Evolutionary conservation across 257 asterid species (phyloP), one percentile per base, ranked within the genome.

Genomic region (Capsicum baccatum): DNA sequence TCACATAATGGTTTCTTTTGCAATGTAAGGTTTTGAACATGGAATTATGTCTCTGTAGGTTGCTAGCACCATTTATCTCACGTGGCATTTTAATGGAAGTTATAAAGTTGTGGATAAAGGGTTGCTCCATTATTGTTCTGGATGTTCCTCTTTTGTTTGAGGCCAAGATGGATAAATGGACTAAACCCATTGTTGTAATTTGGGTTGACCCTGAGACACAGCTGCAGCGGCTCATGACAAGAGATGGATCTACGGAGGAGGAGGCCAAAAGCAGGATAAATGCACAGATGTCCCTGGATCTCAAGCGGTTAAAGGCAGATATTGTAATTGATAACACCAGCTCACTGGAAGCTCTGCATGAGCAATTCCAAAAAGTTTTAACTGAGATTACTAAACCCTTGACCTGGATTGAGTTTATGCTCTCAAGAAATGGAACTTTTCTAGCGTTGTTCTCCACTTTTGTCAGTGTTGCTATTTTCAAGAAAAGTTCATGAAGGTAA

Each of bases 61-160:
- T 97, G 86, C 87, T 94, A 70, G 98, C 99, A 57, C 95, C 99
- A 26, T 91, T 91, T 84, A 94, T 97, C 85, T 95, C 98, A 59
- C 84, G 88, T 26, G 97, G 99, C 56, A 94, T 95, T 69, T 80
- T 92, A 55, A 37, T 84, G 85, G 92, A 92, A 91, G 97, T 93
- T 67, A 84, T 97, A 88, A 95, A 94, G 90, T 86, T 93, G 48
- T 97, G 99, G 99, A 44, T 94, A 81, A 92, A 87, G 87, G 97
- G 98, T 62, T 92, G 87, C 70, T 90, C 90, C 67, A 84, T 85
- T 59, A 94, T 95, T 62, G 93, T 95, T 86, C 98, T 97, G 21
- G 99, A 97, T 74, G 96, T 97, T 81, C 99, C 99, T 83, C 89
- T 97, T 88, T 87, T 97, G 91, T 95, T 97, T 86, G 98, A 97